Base-by-base conservation (phyloP, 2,329 filamentous ascomycete species). In the Xylaria sp. region DNA sequence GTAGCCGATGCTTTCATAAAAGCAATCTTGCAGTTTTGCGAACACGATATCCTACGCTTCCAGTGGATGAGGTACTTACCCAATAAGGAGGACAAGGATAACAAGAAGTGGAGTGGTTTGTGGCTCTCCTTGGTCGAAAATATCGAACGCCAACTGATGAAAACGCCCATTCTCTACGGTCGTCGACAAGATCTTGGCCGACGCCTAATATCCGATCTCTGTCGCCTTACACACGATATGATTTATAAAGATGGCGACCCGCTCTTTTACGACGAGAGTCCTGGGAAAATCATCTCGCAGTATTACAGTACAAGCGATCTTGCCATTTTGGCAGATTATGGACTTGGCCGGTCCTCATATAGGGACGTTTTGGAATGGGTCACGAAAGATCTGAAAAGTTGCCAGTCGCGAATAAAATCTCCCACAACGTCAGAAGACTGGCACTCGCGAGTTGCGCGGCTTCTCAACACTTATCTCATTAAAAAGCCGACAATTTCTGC, bases 11-110 rank as follows among this genome's bases (percentile, higher is more conserved):
- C 78, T 0, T 84, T 86, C 65, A 36, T 36, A 36, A 36, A 36
- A 36, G 33, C 33, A 10, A 10, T 36, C 6, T 7, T 36, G 33
- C 33, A 36, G 9, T 36, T 36, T 36, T 36, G 33, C 33, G 33
- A 36, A 10, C 33, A 36, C 33, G 33, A 36, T 10, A 36, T 7
- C 7, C 9, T 36, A 36, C 33, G 33, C 33, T 36, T 36, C 33
- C 33, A 36, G 33, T 36, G 33, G 33, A 36, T 36, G 79, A 74
- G 77, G 59, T 86, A 81, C 67, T 74, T 86, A 1, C 84, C 84
- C 0, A 72, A 74, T 2, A 53, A 69, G 9, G 59, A 70, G 0
- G 63, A 66, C 1, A 70, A 72, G 3, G 76, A 74, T 2, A 36
- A 36, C 7, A 36, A 36, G 7, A 10, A 36, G 33, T 66, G 53